A percentile compares a stretch with the other conserved stretches of the same genome.
Evolutionary conservation across 345 rosid species (phyloP).

Genomic region (Brassica nigra): DNA sequence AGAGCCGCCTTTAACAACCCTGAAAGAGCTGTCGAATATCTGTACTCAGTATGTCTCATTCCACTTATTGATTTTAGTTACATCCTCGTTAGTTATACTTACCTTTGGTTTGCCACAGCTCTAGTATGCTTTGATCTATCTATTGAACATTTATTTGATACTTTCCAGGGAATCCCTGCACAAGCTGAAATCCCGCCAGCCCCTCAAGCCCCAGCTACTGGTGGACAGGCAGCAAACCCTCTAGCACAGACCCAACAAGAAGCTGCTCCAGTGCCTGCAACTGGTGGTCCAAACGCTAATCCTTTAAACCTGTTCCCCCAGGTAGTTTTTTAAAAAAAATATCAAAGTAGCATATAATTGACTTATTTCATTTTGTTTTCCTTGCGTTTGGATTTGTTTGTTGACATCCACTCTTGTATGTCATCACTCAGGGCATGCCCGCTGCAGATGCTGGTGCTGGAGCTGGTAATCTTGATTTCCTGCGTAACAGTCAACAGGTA

Average conservation of each 20-base stretch:
- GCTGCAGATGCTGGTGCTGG: constrained; percentile 69
- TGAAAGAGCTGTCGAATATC: constrained; percentile 96
- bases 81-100: not conserved
- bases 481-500: constrained; percentile 95
- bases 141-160: not conserved
- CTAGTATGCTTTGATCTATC: not conserved
- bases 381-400: not conserved
- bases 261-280: constrained; percentile 35
- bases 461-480: constrained; percentile 85
- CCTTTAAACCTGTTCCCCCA: constrained; percentile 44
- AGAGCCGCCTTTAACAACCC: constrained; percentile 96
- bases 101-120: not conserved
- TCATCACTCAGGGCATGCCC: constrained; percentile 78
- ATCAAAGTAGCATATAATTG: not conserved
- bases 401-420: constrained; percentile 16
- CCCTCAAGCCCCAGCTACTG: constrained; percentile 38
- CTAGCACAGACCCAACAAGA: constrained; percentile 39
- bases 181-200: constrained; percentile 42
- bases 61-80: not conserved
- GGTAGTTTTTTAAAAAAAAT: too few species aligned
- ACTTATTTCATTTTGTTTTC: not conserved
- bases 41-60: constrained; percentile 69
- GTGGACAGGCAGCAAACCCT: constrained; percentile 41
- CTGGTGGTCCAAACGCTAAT: constrained; percentile 44
- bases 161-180: constrained; percentile 44